phyloP scores from a whole-genome alignment of 1,139 yeast genomes.

The Williopsis jadinii region DNA sequence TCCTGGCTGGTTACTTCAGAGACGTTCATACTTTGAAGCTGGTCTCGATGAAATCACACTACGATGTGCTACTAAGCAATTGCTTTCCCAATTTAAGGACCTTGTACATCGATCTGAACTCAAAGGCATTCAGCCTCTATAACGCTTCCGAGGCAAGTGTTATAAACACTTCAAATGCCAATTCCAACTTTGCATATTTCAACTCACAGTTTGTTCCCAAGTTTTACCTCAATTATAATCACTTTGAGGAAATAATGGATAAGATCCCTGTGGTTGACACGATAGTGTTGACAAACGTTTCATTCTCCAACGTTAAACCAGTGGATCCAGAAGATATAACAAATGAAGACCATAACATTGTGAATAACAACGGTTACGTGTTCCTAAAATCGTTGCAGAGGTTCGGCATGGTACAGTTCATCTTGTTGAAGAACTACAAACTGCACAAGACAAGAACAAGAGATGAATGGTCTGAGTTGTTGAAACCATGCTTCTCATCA shows the following conservation, averaged over 20 bases:
- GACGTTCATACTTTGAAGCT: slow-evolving; percentile 33
- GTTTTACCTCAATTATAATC: slow-evolving; percentile 18
- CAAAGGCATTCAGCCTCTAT: slow-evolving; percentile 36
- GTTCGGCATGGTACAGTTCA: slow-evolving; percentile 27
- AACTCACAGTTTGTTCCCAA: slow-evolving; percentile 23
- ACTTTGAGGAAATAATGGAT: slow-evolving; percentile 15
- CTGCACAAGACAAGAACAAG: slow-evolving; percentile 30
- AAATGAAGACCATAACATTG: slow-evolving; percentile 9
- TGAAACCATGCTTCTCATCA: slow-evolving; percentile 28
- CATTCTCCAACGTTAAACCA: slow-evolving; percentile 20
- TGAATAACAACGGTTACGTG: slow-evolving; percentile 16
- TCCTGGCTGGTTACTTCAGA: slow-evolving; percentile 29
- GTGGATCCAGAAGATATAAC: slow-evolving; percentile 13
- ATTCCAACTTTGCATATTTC: slow-evolving; percentile 21
- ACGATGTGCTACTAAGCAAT: slow-evolving; percentile 45
- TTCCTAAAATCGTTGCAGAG: slow-evolving; percentile 26
- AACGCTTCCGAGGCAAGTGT: slow-evolving; percentile 11
- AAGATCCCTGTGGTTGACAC: slow-evolving; percentile 13
- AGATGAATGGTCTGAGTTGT: slow-evolving; percentile 29
- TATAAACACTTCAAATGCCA: slow-evolving; percentile 15
- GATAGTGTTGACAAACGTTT: slow-evolving; percentile 17
- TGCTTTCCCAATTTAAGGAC: slow-evolving; percentile 32
- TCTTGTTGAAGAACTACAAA: slow-evolving; percentile 28
- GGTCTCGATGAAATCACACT: slow-evolving; percentile 32
- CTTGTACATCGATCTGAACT: slow-evolving; percentile 38